Conservation (phyloP, 176 grass and related monocot genomes). For the Aegilops tauschii region DNA sequence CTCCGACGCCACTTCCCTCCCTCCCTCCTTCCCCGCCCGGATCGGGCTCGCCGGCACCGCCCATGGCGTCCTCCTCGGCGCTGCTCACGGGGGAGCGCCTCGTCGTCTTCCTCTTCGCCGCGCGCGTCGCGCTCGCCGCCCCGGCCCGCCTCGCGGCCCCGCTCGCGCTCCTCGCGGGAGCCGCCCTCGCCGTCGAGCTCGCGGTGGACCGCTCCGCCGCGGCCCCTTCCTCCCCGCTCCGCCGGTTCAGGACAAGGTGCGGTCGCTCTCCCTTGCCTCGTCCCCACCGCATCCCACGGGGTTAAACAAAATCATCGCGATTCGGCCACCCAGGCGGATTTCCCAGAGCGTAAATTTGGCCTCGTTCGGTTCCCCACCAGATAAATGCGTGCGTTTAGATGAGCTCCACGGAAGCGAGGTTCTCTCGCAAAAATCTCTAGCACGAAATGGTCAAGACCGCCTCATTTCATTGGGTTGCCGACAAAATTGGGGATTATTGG, state of each 20-base stretch:
- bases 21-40: not conserved
- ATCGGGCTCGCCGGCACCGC: not conserved
- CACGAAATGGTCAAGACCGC: not conserved
- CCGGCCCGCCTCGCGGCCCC: constrained; percentile 51
- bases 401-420: not conserved
- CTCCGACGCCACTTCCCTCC: not conserved
- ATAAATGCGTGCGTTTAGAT: not conserved
- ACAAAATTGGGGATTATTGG: not conserved
- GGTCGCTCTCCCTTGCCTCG: too few species aligned
- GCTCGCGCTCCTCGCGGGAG: constrained; percentile 45
- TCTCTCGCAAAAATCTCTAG: not conserved
- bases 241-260: constrained; percentile 73
- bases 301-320: not conserved
- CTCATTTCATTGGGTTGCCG: not conserved
- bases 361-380: not conserved
- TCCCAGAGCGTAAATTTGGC: not conserved
- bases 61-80: constrained; percentile 8
- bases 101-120: constrained; percentile 82
- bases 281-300: too few species aligned
- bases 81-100: constrained; percentile 68
- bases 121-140: constrained; percentile 58
- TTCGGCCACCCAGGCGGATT: not conserved
- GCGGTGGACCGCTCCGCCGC: constrained; percentile 41
- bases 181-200: constrained; percentile 67
- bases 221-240: not conserved